Percentiles rank a stretch among this genome's conserved stretches.
Conservation (phyloP, 1,284 basidiomycete species). For the Cutaneotrichosporon sp. region DNA sequence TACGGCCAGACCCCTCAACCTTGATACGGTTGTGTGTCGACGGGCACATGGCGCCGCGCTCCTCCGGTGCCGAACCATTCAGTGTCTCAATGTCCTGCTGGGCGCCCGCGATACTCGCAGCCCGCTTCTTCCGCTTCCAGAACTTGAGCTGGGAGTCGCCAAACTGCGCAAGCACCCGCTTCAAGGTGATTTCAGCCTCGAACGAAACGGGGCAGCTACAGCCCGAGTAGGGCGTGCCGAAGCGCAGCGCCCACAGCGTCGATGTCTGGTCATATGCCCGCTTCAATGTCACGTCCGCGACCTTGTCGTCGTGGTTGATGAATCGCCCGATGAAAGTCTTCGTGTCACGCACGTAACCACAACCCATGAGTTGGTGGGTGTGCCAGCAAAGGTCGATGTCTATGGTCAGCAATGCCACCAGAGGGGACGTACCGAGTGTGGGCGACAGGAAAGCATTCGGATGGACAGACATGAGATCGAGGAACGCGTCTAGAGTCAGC, state of each 20-base stretch:
- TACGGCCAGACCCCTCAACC: not conserved
- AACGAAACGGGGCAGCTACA: slow-evolving; percentile 13
- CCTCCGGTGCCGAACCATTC: slow-evolving; percentile 1
- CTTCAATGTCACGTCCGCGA: slow-evolving; percentile 25
- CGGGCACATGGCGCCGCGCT: slow-evolving; percentile 12
- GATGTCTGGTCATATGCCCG: slow-evolving; percentile 23
- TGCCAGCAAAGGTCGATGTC: slow-evolving; percentile 48
- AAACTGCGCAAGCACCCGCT: not conserved
- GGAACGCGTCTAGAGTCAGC: slow-evolving; percentile 30
- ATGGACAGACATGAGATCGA: slow-evolving; percentile 32
- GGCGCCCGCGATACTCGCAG: not conserved
- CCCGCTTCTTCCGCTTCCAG: slow-evolving; percentile 3
- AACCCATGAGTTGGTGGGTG: slow-evolving; percentile 40
- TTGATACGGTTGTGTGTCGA: slow-evolving; percentile 16
- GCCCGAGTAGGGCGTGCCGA: slow-evolving; percentile 14
- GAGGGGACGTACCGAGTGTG: slow-evolving; percentile 15
- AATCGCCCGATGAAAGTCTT: slow-evolving; percentile 15
- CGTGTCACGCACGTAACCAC: slow-evolving; percentile 25
- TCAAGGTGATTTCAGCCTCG: not conserved
- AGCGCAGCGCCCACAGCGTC: slow-evolving; percentile 24
- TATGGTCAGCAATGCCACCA: slow-evolving; percentile 16
- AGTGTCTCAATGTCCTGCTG: not conserved
- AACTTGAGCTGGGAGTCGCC: slow-evolving; percentile 5
- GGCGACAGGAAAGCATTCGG: slow-evolving; percentile 21
- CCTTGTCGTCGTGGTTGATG: slow-evolving; percentile 37